Conservation (phyloP, 2,329 filamentous ascomycete genomes). For the Canariomyces notabilis region DNA sequence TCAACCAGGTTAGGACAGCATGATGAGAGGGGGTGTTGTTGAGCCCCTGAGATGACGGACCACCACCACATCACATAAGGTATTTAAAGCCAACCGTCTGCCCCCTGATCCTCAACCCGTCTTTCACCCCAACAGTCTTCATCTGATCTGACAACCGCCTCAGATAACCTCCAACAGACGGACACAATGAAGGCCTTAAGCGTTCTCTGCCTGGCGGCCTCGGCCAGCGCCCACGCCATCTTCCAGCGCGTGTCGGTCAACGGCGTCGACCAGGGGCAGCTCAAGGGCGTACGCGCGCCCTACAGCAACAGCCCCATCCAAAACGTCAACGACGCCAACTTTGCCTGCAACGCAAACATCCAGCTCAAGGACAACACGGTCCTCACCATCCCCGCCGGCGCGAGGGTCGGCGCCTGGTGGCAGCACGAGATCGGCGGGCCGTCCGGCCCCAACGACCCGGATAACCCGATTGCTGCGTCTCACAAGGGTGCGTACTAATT, state of each 20-base stretch:
- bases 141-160: too few relatives aligned
- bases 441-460: conserved; percentile 33
- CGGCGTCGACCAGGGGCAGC: conserved; percentile 44
- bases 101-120: too few relatives aligned
- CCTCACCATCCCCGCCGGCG: conserved; percentile 31
- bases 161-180: too few relatives aligned
- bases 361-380: conserved; percentile 24
- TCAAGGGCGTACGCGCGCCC: conserved; percentile 46
- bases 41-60: too few relatives aligned
- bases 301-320: conserved; percentile 40
- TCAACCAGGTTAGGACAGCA: too few relatives aligned
- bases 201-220: conserved; percentile 20
- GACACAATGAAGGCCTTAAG: conserved; percentile 22
- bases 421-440: conserved; percentile 41
- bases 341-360: conserved; percentile 26
- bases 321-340: conserved; percentile 23
- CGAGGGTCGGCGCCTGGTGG: conserved; percentile 39
- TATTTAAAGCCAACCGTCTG: too few relatives aligned
- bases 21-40: too few relatives aligned
- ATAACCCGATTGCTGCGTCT: conserved; percentile 38
- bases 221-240: conserved; percentile 24
- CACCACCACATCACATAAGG: too few relatives aligned
- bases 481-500: conserved; percentile 40
- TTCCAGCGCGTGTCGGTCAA: conserved; percentile 41
- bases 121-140: too few relatives aligned